Evolutionary conservation across 2,329 filamentous ascomycete genomes (phyloP).

Genomic region (Colletotrichum scovillei): DNA sequence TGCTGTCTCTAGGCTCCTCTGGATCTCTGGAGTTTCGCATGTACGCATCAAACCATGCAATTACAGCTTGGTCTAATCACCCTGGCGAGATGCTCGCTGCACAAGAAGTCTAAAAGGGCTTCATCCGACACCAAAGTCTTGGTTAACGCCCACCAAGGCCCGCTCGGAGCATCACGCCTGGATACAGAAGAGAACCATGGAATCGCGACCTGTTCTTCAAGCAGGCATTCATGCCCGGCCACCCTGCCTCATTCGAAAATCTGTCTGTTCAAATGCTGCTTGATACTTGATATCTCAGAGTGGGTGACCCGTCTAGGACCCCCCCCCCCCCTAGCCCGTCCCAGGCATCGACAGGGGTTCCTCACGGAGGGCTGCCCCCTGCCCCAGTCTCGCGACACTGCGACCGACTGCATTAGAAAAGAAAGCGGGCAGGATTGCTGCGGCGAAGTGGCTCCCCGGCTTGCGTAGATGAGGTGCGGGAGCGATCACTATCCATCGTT

Average conservation of each 20-base stretch:
- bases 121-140: constrained; percentile 19
- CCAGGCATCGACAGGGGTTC: constrained; percentile 15
- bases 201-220: not conserved
- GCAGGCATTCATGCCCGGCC: not conserved
- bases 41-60: constrained; percentile 3
- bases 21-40: not conserved
- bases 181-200: not conserved
- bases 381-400: constrained; percentile 25
- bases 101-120: constrained; percentile 19
- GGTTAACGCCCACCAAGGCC: constrained; percentile 28
- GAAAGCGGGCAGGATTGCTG: constrained; percentile 27
- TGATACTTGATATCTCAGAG: not conserved
- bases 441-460: constrained; percentile 26
- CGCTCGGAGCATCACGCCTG: not conserved
- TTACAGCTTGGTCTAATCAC: constrained; percentile 2
- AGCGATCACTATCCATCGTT: constrained; percentile 21
- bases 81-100: constrained; percentile 11
- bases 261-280: not conserved
- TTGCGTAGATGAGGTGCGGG: constrained; percentile 32
- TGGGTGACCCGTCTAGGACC: constrained; percentile 14
- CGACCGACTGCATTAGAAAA: constrained; percentile 23
- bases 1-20: not conserved
- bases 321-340: not conserved
- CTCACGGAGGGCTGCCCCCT: constrained; percentile 15
- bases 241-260: constrained; percentile 2